Percentiles rank a stretch among this genome's conserved stretches.
These are phyloP conservation scores for Eutrema yunnanense DNA, from an alignment of 345 rosid species.

Conservation along the genomic window DNA sequence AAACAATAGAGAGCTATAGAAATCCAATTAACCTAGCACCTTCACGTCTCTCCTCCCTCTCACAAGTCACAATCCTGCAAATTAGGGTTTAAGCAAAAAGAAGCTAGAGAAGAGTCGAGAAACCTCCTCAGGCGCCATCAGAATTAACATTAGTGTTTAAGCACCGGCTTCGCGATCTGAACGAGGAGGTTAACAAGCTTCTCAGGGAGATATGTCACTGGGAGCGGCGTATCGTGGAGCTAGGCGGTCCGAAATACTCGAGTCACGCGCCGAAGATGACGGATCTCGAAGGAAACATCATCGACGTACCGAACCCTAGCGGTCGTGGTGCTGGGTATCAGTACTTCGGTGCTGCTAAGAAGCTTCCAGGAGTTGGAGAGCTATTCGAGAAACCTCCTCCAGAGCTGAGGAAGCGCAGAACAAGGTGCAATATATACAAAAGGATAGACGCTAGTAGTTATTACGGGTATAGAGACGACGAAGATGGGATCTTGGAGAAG, in stretches of 20 bases:
- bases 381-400: constrained; percentile 95
- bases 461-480: constrained; percentile 91
- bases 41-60: background rate
- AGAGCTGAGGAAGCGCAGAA: constrained; percentile 75
- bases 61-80: background rate
- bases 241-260: constrained; percentile 70
- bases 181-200: constrained; percentile 93
- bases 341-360: constrained; percentile 90
- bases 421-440: constrained; percentile 84
- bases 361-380: constrained; percentile 81
- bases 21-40: background rate
- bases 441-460: constrained; percentile 92
- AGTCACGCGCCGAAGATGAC: constrained; percentile 82
- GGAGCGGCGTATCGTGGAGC: constrained; percentile 88
- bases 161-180: constrained; percentile 81
- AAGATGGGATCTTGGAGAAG: constrained; percentile 83
- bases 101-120: background rate
- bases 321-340: constrained; percentile 96
- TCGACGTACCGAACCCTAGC: constrained; percentile 91
- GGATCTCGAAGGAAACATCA: constrained; percentile 74
- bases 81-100: constrained; percentile 24
- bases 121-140: too few species aligned
- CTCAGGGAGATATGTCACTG: constrained; percentile 80
- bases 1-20: background rate
- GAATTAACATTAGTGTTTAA: too few species aligned